These are phyloP conservation scores for Plantago elongata DNA, from an alignment of 257 asterid genomes.

Conservation along the genomic window DNA sequence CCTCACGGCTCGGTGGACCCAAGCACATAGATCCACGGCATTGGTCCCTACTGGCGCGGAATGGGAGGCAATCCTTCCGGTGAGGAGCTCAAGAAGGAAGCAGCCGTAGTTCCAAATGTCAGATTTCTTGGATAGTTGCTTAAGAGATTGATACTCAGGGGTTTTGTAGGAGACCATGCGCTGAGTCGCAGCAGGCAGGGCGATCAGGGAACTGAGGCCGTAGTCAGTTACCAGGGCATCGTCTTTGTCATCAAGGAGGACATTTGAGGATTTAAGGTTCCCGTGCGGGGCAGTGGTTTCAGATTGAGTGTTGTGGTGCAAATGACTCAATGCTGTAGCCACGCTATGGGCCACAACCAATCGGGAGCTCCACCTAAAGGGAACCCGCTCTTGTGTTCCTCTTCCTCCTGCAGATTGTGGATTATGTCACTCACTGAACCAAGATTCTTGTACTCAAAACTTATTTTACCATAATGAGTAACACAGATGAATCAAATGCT, in stretches of 20 bases:
- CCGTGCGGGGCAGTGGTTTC: slow-evolving; percentile 58
- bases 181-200: slow-evolving; percentile 47
- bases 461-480: too few species aligned
- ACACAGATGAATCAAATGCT: too few species aligned
- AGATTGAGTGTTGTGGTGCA: slow-evolving; percentile 42
- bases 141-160: slow-evolving; percentile 53
- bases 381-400: slow-evolving; percentile 47
- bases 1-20: slow-evolving; percentile 80
- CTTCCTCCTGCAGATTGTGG: slow-evolving; percentile 38
- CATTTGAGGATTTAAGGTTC: slow-evolving; percentile 61
- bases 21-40: slow-evolving; percentile 61
- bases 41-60: slow-evolving; percentile 50
- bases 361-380: slow-evolving; percentile 62
- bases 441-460: not conserved
- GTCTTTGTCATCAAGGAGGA: slow-evolving; percentile 50
- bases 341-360: slow-evolving; percentile 51
- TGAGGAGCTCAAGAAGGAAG: slow-evolving; percentile 61
- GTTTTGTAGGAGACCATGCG: slow-evolving; percentile 56
- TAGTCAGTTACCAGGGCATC: slow-evolving; percentile 49
- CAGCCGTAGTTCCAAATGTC: slow-evolving; percentile 84
- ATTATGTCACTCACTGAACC: not conserved
- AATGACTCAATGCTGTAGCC: slow-evolving; percentile 54
- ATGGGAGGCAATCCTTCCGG: slow-evolving; percentile 51
- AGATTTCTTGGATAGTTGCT: slow-evolving; percentile 47
- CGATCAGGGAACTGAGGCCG: slow-evolving; percentile 50